Evolutionary conservation across 352 stramenopile species (phyloP).

Genomic region (Hyaloperonospora arabidopsidis): DNA sequence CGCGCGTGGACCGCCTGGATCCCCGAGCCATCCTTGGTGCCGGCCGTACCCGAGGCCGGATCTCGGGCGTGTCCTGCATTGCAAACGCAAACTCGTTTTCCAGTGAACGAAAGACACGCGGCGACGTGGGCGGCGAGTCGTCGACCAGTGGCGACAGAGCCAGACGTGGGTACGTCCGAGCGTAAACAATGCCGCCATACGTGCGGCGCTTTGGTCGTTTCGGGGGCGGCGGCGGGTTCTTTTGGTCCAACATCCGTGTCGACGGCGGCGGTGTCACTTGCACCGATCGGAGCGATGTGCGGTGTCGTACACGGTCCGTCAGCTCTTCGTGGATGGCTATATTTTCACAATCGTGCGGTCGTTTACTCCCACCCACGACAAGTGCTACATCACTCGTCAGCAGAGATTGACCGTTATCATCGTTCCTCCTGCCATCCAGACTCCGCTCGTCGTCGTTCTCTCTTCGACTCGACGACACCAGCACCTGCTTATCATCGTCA

Average conservation of each 20-base stretch:
- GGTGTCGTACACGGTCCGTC: conserved; percentile 12
- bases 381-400: conserved; percentile 21
- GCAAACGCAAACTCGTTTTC: conserved; percentile 55
- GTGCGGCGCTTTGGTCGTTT: conserved; percentile 26
- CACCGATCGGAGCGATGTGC: conserved; percentile 25
- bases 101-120: conserved; percentile 52
- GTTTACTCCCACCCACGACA: conserved; percentile 19
- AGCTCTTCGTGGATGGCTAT: conserved; percentile 25
- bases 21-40: conserved; percentile 44
- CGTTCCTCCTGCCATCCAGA: conserved; percentile 25
- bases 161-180: conserved; percentile 26
- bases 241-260: conserved; percentile 52
- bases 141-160: conserved; percentile 33
- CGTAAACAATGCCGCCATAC: conserved; percentile 25
- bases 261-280: conserved; percentile 63
- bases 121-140: conserved; percentile 27
- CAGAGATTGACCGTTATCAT: conserved; percentile 19
- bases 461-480: background rate
- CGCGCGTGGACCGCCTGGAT: conserved; percentile 30
- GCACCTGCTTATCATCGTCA: background rate
- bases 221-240: conserved; percentile 56
- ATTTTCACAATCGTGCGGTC: conserved; percentile 17
- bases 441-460: conserved; percentile 14
- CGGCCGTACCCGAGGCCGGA: conserved; percentile 32
- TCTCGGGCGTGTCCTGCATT: conserved; percentile 49